A percentile compares a stretch with the other conserved stretches of the same genome.
Conservation (phyloP, 345 rosid genomes). For the Salix arbutifolia region DNA sequence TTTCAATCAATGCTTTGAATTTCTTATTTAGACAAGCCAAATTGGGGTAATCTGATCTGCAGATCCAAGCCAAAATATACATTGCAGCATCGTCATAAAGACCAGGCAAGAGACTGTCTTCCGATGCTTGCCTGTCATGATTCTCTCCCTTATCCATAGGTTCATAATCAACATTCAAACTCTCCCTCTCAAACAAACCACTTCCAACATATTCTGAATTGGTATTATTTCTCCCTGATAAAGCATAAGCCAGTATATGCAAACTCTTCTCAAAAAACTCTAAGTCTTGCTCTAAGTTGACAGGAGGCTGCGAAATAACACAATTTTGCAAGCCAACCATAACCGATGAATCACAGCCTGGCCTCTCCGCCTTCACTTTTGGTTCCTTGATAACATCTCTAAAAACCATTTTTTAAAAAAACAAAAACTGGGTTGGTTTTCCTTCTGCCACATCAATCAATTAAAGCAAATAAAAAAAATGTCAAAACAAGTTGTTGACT, state of each 20-base stretch:
- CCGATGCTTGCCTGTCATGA: slow-evolving; percentile 18
- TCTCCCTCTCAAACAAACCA: slow-evolving; percentile 17
- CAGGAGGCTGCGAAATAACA: neutral
- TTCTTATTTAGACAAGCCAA: slow-evolving; percentile 55
- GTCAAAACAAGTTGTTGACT: neutral
- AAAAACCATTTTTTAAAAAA: slow-evolving; percentile 30
- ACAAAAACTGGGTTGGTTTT: neutral
- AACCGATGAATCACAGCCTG: slow-evolving; percentile 9
- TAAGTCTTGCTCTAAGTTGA: neutral
- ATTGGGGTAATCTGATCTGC: slow-evolving; percentile 55
- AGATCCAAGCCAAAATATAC: slow-evolving; percentile 58
- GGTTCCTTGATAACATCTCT: slow-evolving; percentile 25
- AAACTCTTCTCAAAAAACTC: slow-evolving; percentile 12
- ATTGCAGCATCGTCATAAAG: slow-evolving; percentile 72
- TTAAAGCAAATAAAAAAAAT: neutral
- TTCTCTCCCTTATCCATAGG: slow-evolving; percentile 19
- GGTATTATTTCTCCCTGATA: slow-evolving; percentile 17
- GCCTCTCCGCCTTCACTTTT: slow-evolving; percentile 14
- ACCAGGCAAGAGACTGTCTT: slow-evolving; percentile 56
- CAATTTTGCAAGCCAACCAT: slow-evolving; percentile 11
- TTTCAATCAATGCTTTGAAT: slow-evolving; percentile 43
- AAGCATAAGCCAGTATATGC: slow-evolving; percentile 13
- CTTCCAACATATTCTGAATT: slow-evolving; percentile 9
- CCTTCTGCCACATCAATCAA: neutral
- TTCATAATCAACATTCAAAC: slow-evolving; percentile 12